These are phyloP conservation scores for Coemansia sp. DNA, from an alignment of 192 early-diverging fungal species.

Conservation along the genomic window DNA sequence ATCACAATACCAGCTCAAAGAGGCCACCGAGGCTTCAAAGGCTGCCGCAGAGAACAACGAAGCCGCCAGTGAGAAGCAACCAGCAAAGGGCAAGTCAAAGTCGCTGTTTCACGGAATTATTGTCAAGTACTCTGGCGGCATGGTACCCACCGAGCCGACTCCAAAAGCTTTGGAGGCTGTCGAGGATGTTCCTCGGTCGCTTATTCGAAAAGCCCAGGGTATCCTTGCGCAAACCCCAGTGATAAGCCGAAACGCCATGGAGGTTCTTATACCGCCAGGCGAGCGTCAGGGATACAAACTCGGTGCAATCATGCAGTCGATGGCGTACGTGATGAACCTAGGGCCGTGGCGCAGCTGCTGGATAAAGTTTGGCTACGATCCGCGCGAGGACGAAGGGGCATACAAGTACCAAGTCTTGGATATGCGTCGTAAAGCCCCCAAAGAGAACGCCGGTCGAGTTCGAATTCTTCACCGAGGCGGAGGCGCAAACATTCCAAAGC, in stretches of 20 bases:
- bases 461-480: constrained; percentile 7
- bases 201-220: constrained; percentile 14
- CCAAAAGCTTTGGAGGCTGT: constrained; percentile 15
- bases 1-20: constrained; percentile 16
- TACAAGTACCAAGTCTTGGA: constrained; percentile 54
- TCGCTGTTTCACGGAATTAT: constrained; percentile 16
- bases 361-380: constrained; percentile 56
- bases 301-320: constrained; percentile 22
- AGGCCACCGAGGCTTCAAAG: neutral
- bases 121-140: constrained; percentile 15
- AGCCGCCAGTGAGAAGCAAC: neutral
- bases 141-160: constrained; percentile 19
- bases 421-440: constrained; percentile 17
- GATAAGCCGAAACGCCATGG: constrained; percentile 45
- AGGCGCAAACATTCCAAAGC: neutral
- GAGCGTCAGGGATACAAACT: constrained; percentile 19
- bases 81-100: neutral
- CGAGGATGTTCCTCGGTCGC: constrained; percentile 10
- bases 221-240: constrained; percentile 41
- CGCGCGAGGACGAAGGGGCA: constrained; percentile 36
- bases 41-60: neutral
- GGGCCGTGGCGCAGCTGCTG: constrained; percentile 57
- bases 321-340: constrained; percentile 40
- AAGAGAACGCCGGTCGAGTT: neutral
- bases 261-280: constrained; percentile 20